A percentile compares a stretch with the other conserved stretches of the same genome.
Conservation (phyloP, 1,139 yeast species). For the Nadsonia commutata region DNA sequence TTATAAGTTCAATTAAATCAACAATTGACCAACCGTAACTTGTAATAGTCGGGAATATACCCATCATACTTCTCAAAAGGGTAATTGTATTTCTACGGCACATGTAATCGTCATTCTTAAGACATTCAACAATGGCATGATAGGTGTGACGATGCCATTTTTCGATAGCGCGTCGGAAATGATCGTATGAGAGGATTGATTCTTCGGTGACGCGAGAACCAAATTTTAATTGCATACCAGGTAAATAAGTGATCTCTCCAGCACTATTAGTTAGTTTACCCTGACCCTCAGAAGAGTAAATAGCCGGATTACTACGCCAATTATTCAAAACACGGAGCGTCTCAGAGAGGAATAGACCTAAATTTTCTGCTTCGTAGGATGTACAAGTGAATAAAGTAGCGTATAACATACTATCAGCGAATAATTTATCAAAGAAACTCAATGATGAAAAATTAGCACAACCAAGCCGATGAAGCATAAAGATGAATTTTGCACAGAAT, state of each 20-base stretch:
- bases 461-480: conserved; percentile 31
- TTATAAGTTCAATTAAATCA: conserved; percentile 34
- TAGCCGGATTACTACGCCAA: conserved; percentile 26
- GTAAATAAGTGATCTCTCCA: conserved; percentile 8
- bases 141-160: conserved; percentile 42
- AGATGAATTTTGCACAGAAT: conserved; percentile 48
- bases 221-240: conserved; percentile 15
- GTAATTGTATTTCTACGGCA: conserved; percentile 71
- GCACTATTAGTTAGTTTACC: conserved; percentile 12
- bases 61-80: conserved; percentile 52
- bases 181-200: conserved; percentile 23
- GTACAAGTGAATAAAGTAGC: conserved; percentile 60
- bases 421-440: conserved; percentile 33
- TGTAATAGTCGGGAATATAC: conserved; percentile 53
- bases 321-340: conserved; percentile 33
- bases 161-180: conserved; percentile 31
- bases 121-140: conserved; percentile 33
- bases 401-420: conserved; percentile 36
- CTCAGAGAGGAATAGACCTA: conserved; percentile 60
- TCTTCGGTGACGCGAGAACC: conserved; percentile 11
- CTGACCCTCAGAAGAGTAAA: conserved; percentile 20
- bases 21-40: conserved; percentile 48
- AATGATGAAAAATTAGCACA: conserved; percentile 33
- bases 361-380: conserved; percentile 63
- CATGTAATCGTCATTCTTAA: conserved; percentile 54